Evolutionary conservation across 2,329 filamentous ascomycete genomes (phyloP).

Genomic region (Rutstroemia sp.): DNA sequence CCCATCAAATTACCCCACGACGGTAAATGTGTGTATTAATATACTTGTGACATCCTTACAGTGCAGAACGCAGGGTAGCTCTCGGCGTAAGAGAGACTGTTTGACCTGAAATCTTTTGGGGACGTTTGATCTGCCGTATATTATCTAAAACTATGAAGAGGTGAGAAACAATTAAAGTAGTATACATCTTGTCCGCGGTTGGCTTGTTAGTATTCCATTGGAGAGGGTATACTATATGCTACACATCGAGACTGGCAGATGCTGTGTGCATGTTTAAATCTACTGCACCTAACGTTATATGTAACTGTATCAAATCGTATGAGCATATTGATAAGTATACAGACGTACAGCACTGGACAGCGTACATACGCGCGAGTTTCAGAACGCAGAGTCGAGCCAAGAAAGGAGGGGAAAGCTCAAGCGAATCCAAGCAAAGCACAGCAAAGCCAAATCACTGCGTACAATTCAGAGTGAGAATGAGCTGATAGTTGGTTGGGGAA

Average conservation of each 20-base stretch:
- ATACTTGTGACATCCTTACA: not conserved
- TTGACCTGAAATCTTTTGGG: no score
- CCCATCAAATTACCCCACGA: conserved; percentile 6
- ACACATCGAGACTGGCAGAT: no score
- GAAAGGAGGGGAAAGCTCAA: not conserved
- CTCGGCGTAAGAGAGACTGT: not conserved
- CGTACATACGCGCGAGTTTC: conserved; percentile 8
- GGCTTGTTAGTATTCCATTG: no score
- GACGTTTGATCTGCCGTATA: no score
- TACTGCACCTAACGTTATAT: not conserved
- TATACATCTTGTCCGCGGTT: no score
- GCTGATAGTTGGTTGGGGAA: not conserved
- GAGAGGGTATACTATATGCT: no score
- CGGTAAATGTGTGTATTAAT: not conserved
- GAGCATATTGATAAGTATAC: not conserved
- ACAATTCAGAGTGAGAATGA: not conserved
- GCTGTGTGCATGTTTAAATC: no score
- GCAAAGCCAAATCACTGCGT: not conserved
- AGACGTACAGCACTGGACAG: not conserved
- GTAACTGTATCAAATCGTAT: not conserved
- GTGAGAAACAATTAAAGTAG: no score
- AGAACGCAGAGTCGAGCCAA: not conserved
- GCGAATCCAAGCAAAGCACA: not conserved
- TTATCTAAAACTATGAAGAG: no score
- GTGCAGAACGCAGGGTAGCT: not conserved